phyloP scores from a whole-genome alignment of 176 grass and related monocot species.

The Puccinellia tenuiflora region DNA sequence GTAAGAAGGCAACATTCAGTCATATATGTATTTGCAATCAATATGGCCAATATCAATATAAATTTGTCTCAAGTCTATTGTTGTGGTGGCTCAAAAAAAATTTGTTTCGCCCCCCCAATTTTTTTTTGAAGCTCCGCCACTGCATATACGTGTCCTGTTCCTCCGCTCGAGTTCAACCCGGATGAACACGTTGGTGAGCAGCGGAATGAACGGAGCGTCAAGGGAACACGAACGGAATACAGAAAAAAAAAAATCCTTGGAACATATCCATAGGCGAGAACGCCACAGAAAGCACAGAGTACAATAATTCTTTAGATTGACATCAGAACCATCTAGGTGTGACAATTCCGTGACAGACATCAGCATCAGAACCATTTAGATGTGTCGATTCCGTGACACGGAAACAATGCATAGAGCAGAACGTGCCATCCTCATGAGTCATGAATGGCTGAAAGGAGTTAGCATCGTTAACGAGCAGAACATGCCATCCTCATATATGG shows the following conservation, averaged over 20 bases:
- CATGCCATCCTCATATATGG: background rate
- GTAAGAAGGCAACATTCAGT: too few species aligned
- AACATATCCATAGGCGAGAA: background rate
- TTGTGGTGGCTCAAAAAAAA: too few species aligned
- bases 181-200: background rate
- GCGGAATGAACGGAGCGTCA: background rate
- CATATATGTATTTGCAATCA: too few species aligned
- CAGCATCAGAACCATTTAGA: background rate
- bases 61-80: too few species aligned
- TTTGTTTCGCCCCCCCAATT: too few species aligned
- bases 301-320: background rate
- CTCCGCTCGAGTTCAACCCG: too few species aligned
- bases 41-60: too few species aligned
- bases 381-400: background rate
- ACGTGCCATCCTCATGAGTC: background rate
- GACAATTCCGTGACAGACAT: background rate
- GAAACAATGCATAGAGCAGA: background rate
- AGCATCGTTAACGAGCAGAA: background rate
- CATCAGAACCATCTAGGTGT: background rate
- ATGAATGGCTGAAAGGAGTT: background rate
- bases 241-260: background rate
- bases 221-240: background rate
- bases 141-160: too few species aligned
- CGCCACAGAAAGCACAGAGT: background rate
- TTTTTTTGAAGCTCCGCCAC: too few species aligned